Conservation (phyloP, 2,329 filamentous ascomycete species). For the Didymella pomorum region DNA sequence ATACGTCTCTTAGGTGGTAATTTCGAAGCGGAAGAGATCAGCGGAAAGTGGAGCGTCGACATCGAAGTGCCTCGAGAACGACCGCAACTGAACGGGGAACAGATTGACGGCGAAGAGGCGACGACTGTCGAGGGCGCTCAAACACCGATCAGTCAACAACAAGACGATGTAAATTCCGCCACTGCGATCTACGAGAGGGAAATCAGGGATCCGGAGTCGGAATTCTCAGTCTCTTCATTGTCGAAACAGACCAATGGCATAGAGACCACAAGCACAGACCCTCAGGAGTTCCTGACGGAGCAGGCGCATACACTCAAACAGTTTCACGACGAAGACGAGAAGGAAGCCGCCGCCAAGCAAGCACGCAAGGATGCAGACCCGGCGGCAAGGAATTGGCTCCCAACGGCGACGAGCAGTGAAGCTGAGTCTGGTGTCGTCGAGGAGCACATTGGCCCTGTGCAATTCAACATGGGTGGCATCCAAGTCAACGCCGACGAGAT, state of each 20-base stretch:
- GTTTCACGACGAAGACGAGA: slow-evolving; percentile 66
- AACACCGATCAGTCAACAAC: slow-evolving; percentile 4
- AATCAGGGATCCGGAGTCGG: slow-evolving; percentile 75
- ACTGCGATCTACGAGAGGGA: slow-evolving; percentile 80
- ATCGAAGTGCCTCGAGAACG: slow-evolving; percentile 62
- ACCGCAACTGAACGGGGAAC: slow-evolving; percentile 36
- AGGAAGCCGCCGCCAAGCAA: slow-evolving; percentile 56
- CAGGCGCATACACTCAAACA: slow-evolving; percentile 80
- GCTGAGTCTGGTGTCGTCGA: slow-evolving; percentile 51
- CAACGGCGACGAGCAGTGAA: slow-evolving; percentile 23
- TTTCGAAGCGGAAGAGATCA: slow-evolving; percentile 89
- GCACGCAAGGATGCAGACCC: slow-evolving; percentile 48
- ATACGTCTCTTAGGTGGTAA: slow-evolving; percentile 90
- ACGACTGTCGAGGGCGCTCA: slow-evolving; percentile 22
- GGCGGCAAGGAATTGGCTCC: slow-evolving; percentile 27
- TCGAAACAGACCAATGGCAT: slow-evolving; percentile 57
- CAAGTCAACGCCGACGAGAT: slow-evolving; percentile 95
- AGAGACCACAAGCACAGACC: slow-evolving; percentile 74
- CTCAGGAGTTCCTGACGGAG: slow-evolving; percentile 77
- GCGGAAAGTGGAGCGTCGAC: slow-evolving; percentile 84
- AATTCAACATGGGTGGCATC: slow-evolving; percentile 98
- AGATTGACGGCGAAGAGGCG: slow-evolving; percentile 22
- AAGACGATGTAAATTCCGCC: slow-evolving; percentile 57
- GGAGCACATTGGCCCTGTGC: slow-evolving; percentile 85
- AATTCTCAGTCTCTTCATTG: slow-evolving; percentile 49